These are phyloP conservation scores for Chaetomium strumarium DNA, from an alignment of 2,329 filamentous ascomycete species.

Conservation along the genomic window DNA sequence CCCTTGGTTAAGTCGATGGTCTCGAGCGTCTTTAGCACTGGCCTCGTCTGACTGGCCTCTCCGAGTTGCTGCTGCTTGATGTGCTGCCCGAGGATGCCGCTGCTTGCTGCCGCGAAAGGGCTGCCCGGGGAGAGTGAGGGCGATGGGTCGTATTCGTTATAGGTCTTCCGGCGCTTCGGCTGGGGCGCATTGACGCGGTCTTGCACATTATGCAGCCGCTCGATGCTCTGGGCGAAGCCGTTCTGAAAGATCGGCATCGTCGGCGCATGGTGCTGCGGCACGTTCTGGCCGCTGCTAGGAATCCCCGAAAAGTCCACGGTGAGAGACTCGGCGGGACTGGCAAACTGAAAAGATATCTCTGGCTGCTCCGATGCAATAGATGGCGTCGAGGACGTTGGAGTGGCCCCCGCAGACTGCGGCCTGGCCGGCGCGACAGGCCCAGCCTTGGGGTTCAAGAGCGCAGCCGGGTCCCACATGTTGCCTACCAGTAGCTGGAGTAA, in stretches of 20 bases:
- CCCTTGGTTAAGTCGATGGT: constrained; percentile 56
- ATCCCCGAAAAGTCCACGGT: constrained; percentile 28
- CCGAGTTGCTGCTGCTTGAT: constrained; percentile 55
- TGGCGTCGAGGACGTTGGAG: constrained; percentile 23
- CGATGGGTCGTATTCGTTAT: constrained; percentile 40
- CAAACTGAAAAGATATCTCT: constrained; percentile 39
- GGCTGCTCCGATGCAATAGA: constrained; percentile 22
- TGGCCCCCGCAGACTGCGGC: constrained; percentile 14
- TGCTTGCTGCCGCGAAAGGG: constrained; percentile 42
- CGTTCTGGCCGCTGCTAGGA: constrained; percentile 31
- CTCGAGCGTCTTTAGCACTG: constrained; percentile 29
- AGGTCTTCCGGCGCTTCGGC: constrained; percentile 62
- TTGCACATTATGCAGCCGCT: constrained; percentile 69
- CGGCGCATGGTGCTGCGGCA: constrained; percentile 7
- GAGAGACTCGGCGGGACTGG: constrained; percentile 32
- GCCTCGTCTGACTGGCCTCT: constrained; percentile 25
- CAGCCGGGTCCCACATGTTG: constrained; percentile 30
- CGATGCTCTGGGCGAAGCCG: constrained; percentile 59
- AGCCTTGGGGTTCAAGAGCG: constrained; percentile 34
- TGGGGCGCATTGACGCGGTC: constrained; percentile 54
- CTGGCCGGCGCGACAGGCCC: constrained; percentile 17
- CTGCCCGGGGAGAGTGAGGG: constrained; percentile 21
- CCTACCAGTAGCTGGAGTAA: not conserved
- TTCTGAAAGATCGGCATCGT: constrained; percentile 23
- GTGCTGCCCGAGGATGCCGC: constrained; percentile 58